Evolutionary conservation across 192 early-diverging fungal genomes (phyloP).

Genomic region (Coemansia sp.): DNA sequence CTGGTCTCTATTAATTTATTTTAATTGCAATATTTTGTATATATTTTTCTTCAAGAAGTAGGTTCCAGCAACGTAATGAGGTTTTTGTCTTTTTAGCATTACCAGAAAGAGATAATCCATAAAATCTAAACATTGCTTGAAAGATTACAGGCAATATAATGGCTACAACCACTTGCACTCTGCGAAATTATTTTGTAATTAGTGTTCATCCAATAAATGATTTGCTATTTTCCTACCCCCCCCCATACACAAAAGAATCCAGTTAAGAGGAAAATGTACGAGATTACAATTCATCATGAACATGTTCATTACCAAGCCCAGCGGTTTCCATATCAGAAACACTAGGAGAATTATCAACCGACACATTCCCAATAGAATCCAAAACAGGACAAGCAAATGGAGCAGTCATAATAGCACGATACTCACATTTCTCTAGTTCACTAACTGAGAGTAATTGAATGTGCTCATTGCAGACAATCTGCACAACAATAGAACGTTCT

Average conservation of each 20-base stretch:
- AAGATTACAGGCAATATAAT: no score
- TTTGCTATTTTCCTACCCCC: no score
- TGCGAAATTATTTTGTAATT: background rate
- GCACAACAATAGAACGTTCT: constrained; percentile 67
- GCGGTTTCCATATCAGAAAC: background rate
- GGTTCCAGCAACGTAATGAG: no score
- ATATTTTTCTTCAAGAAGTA: no score
- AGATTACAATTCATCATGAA: constrained; percentile 11
- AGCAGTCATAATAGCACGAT: constrained; percentile 67
- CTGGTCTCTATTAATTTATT: no score
- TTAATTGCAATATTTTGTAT: no score
- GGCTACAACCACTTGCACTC: background rate
- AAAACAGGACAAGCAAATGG: constrained; percentile 72
- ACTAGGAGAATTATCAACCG: no score
- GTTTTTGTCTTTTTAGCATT: no score
- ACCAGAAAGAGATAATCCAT: no score
- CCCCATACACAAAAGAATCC: background rate
- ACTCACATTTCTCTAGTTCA: constrained; percentile 96
- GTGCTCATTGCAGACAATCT: constrained; percentile 72
- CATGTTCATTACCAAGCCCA: background rate
- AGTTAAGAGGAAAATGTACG: background rate
- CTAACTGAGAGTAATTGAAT: constrained; percentile 68
- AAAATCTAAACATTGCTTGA: no score
- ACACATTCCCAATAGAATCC: background rate
- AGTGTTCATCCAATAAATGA: no score